Evolutionary conservation across 2,329 filamentous ascomycete genomes (phyloP).

Genomic region (Aspergillus fijiensis): DNA sequence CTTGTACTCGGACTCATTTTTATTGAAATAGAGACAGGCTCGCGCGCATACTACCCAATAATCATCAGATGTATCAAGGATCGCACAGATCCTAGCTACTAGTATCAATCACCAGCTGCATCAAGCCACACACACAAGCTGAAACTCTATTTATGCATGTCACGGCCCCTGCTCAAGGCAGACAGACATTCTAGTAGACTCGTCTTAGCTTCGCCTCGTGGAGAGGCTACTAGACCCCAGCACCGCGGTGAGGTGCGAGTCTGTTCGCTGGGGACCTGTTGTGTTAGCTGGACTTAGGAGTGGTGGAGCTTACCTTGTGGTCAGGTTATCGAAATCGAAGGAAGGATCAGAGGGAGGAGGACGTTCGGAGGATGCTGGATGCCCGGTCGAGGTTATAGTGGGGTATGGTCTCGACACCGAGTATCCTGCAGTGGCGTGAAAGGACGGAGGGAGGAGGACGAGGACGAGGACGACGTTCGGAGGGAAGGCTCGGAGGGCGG

Average conservation of each 20-base stretch:
- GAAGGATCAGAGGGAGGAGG: not conserved
- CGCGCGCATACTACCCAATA: not conserved
- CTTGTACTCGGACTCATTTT: too few relatives aligned
- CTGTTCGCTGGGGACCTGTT: not conserved
- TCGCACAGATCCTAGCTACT: not conserved
- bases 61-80: not conserved
- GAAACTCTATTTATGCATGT: too few relatives aligned
- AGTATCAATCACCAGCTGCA: too few relatives aligned
- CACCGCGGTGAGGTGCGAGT: slow-evolving; percentile 8
- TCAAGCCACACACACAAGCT: too few relatives aligned
- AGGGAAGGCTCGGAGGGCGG: too few relatives aligned
- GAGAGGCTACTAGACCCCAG: slow-evolving; percentile 5
- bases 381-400: not conserved
- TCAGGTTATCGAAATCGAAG: not conserved
- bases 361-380: not conserved
- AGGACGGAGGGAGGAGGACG: not conserved
- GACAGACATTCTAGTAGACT: not conserved
- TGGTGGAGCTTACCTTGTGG: not conserved
- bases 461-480: not conserved
- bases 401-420: not conserved
- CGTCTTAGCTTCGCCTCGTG: slow-evolving; percentile 3
- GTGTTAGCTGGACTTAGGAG: not conserved
- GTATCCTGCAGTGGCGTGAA: not conserved
- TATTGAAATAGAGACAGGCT: not conserved
- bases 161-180: not conserved